Conservation (phyloP, 345 rosid species). For the Eucalyptus pauciflora region DNA sequence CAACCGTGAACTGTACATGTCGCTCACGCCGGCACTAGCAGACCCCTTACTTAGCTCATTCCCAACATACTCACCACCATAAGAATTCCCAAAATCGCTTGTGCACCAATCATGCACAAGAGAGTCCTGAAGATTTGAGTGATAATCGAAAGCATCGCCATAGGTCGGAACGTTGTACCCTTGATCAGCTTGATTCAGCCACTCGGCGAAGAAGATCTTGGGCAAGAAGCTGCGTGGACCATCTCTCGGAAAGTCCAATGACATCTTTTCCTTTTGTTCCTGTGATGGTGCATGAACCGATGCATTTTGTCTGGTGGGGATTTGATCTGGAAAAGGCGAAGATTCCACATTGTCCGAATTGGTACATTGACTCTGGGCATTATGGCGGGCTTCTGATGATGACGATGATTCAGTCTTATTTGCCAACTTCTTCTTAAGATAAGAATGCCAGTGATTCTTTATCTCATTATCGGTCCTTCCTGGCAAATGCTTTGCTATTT, state of each 20-base stretch:
- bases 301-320: background rate
- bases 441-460: constrained; percentile 90
- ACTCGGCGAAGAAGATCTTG: constrained; percentile 2
- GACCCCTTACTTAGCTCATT: background rate
- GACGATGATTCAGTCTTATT: background rate
- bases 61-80: background rate
- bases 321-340: background rate
- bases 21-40: constrained; percentile 7
- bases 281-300: background rate
- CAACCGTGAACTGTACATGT: constrained; percentile 30
- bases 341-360: background rate
- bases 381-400: background rate
- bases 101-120: background rate
- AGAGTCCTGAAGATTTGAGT: constrained; percentile 10
- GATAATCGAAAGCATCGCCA: background rate
- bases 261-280: background rate
- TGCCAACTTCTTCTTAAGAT: constrained; percentile 17
- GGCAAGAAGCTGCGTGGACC: background rate
- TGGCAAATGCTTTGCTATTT: constrained; percentile 72
- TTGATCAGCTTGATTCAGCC: constrained; percentile 4
- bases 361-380: background rate
- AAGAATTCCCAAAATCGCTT: constrained; percentile 2
- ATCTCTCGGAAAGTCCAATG: background rate
- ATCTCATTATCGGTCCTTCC: constrained; percentile 98
- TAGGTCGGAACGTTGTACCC: background rate